Percentiles rank a stretch among this genome's conserved stretches.
Evolutionary conservation across 2,329 filamentous ascomycete genomes (phyloP).

Genomic region (Phialophora macrospora): DNA sequence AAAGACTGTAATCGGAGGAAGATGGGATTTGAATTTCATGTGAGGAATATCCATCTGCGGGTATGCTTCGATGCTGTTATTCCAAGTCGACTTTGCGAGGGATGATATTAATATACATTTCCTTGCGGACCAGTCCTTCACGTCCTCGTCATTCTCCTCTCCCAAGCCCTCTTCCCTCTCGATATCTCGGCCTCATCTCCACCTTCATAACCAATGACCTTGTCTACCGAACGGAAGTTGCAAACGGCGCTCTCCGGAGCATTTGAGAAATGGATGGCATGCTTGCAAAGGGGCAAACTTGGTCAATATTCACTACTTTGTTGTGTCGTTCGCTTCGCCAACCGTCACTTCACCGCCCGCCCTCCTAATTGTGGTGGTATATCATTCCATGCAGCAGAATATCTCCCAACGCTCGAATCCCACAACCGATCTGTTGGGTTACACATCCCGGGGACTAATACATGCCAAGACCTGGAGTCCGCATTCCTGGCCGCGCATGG

Average conservation of each 20-base stretch:
- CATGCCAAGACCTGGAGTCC: too few relatives aligned
- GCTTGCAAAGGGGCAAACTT: background rate
- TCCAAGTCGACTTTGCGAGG: background rate
- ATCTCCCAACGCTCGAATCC: background rate
- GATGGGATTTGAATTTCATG: slow-evolving; percentile 39
- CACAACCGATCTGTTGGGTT: background rate
- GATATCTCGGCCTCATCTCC: background rate
- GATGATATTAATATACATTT: background rate
- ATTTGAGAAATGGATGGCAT: background rate
- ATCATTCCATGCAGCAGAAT: too few relatives aligned
- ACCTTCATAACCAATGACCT: background rate
- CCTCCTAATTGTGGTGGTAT: too few relatives aligned
- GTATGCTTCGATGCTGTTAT: background rate
- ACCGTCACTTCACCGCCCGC: background rate
- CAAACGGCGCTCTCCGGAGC: background rate
- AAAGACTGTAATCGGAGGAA: slow-evolving; percentile 26
- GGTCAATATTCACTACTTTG: background rate
- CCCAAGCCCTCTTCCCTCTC: background rate
- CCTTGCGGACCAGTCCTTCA: background rate
- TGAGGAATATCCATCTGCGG: slow-evolving; percentile 10
- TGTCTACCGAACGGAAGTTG: background rate
- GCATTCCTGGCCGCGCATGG: too few relatives aligned
- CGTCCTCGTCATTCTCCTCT: background rate
- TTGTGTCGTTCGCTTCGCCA: background rate
- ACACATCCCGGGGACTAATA: background rate